Conservation (phyloP, 1,284 basidiomycete genomes). For the Amylostereum areolatum region DNA sequence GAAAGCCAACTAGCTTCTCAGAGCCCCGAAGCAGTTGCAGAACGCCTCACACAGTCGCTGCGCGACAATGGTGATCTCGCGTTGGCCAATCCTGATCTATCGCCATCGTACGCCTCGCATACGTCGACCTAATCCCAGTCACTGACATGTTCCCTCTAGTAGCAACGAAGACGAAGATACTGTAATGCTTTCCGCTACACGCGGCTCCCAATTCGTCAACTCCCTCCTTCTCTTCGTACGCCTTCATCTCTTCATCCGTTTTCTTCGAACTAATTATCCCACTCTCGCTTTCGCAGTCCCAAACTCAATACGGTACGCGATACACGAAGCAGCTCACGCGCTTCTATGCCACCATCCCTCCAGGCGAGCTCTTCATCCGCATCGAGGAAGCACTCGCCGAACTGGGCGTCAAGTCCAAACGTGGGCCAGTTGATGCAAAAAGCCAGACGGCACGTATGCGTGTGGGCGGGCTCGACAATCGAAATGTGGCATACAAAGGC, state of each 20-base stretch:
- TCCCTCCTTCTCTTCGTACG: constrained; percentile 55
- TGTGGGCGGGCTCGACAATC: constrained; percentile 56
- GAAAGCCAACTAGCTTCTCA: constrained; percentile 65
- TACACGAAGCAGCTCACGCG: constrained; percentile 72
- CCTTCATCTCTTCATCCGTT: not conserved
- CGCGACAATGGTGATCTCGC: constrained; percentile 64
- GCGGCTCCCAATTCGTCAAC: constrained; percentile 55
- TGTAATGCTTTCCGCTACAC: constrained; percentile 40
- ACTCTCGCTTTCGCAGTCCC: constrained; percentile 41
- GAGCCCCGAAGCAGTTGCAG: constrained; percentile 49
- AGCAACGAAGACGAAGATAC: constrained; percentile 50
- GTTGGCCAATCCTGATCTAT: constrained; percentile 52
- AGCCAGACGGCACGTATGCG: constrained; percentile 26
- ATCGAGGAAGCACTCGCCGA: constrained; percentile 44
- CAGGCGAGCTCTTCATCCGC: constrained; percentile 42
- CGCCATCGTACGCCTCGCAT: constrained; percentile 14
- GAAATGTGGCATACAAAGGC: constrained; percentile 60
- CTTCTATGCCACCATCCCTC: constrained; percentile 60
- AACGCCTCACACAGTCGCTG: constrained; percentile 64
- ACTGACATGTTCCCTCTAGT: constrained; percentile 9
- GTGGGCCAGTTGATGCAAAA: constrained; percentile 18
- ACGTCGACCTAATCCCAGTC: not conserved
- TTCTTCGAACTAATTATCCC: not conserved
- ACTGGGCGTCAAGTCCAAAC: constrained; percentile 48
- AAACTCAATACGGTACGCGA: constrained; percentile 63